Conservation (phyloP, 768 basidiomycete species). For the Trametes coccinea region DNA sequence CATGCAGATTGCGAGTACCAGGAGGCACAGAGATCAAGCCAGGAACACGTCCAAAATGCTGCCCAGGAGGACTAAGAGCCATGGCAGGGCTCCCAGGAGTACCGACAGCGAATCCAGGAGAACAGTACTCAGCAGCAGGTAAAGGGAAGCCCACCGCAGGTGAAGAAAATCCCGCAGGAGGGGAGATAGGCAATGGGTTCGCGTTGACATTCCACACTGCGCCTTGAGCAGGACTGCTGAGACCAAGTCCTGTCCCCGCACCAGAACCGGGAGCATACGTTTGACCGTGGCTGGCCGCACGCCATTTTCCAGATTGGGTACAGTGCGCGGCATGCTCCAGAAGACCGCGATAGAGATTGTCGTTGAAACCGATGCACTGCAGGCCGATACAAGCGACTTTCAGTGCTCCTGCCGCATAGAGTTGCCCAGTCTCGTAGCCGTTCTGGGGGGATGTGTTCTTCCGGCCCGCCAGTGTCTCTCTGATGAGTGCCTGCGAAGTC, state of each 20-base stretch:
- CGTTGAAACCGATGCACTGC: slow-evolving; percentile 77
- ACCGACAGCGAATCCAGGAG: not conserved
- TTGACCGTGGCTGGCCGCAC: slow-evolving; percentile 13
- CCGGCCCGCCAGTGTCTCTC: slow-evolving; percentile 67
- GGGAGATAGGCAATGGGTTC: not conserved
- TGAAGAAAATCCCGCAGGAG: not conserved
- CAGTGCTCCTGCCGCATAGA: slow-evolving; percentile 72
- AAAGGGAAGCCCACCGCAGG: not conserved
- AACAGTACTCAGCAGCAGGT: not conserved
- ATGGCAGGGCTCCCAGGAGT: slow-evolving; percentile 7
- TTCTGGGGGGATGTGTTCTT: slow-evolving; percentile 81
- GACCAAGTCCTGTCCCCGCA: not conserved
- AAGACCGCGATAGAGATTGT: slow-evolving; percentile 60
- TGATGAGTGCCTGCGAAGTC: slow-evolving; percentile 67
- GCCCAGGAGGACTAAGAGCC: not conserved
- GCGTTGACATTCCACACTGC: not conserved
- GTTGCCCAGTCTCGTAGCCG: slow-evolving; percentile 69
- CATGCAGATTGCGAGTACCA: not conserved
- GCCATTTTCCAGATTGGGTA: slow-evolving; percentile 33
- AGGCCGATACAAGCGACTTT: slow-evolving; percentile 72
- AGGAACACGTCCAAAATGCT: not conserved
- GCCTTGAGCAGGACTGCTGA: not conserved
- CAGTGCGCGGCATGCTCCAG: slow-evolving; percentile 63
- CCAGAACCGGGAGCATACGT: not conserved
- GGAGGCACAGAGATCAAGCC: not conserved